Evolutionary conservation across 441 rosid genomes (phyloP).

Genomic region (Aleurites moluccanus): DNA sequence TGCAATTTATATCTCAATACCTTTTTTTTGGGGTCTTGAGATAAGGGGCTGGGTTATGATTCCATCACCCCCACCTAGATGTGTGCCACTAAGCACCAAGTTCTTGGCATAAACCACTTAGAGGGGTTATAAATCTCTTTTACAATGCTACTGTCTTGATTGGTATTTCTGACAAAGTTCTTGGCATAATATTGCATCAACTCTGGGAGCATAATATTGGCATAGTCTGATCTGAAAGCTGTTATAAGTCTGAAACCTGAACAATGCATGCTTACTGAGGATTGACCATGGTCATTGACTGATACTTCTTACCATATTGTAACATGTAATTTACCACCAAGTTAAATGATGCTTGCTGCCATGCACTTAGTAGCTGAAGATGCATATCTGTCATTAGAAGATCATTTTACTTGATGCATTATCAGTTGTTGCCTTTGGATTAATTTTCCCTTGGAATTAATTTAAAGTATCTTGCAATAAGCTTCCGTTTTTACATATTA

Average conservation of each 20-base stretch:
- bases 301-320: background rate
- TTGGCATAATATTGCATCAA: background rate
- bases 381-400: slow-evolving; percentile 15
- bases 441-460: background rate
- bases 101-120: no score
- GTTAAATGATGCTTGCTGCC: background rate
- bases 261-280: background rate
- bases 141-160: background rate
- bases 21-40: background rate
- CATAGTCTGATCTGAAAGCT: background rate
- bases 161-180: background rate
- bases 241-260: background rate
- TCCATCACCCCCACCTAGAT: background rate
- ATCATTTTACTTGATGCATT: slow-evolving; percentile 2
- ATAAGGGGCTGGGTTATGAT: background rate
- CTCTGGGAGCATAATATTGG: background rate
- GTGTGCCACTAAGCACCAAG: background rate
- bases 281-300: background rate
- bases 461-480: background rate
- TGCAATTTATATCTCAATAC: background rate
- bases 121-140: background rate
- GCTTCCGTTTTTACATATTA: background rate
- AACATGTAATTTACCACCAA: background rate
- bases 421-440: no score
- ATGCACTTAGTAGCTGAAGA: slow-evolving; percentile 7